These are phyloP conservation scores for Aspergillus felis DNA, from an alignment of 2,329 filamentous ascomycete genomes.

Conservation along the genomic window DNA sequence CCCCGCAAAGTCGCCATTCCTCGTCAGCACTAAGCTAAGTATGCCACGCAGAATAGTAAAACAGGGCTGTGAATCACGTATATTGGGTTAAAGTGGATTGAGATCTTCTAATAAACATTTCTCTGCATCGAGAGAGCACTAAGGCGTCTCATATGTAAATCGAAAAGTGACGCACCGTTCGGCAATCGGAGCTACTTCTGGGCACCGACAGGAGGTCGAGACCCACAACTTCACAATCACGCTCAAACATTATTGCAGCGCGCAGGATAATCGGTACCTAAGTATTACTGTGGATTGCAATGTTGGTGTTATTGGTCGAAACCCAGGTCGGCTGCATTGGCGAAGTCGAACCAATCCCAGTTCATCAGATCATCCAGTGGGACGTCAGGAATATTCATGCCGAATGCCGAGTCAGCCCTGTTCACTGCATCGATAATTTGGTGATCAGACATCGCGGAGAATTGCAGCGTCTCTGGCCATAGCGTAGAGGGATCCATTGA, in stretches of 20 bases:
- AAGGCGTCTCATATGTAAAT: not conserved
- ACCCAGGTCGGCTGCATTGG: constrained; percentile 23
- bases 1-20: constrained; percentile 26
- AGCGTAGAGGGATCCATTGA: constrained; percentile 29
- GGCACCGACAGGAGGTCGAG: constrained; percentile 18
- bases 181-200: constrained; percentile 28
- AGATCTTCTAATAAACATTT: not conserved
- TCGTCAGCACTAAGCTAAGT: not conserved
- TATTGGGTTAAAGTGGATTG: not conserved
- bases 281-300: not conserved
- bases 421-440: constrained; percentile 65
- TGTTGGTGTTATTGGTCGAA: not conserved
- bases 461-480: constrained; percentile 55
- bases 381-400: constrained; percentile 52
- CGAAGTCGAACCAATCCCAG: constrained; percentile 54
- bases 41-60: not conserved
- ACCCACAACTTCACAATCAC: not conserved
- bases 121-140: not conserved
- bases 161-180: constrained; percentile 12
- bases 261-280: not conserved
- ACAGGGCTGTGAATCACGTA: constrained; percentile 3
- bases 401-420: constrained; percentile 58
- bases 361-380: constrained; percentile 58
- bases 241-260: not conserved
- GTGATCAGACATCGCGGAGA: constrained; percentile 66